phyloP scores from a whole-genome alignment of 2,329 filamentous ascomycete species.

The Fusarium decemcellulare region DNA sequence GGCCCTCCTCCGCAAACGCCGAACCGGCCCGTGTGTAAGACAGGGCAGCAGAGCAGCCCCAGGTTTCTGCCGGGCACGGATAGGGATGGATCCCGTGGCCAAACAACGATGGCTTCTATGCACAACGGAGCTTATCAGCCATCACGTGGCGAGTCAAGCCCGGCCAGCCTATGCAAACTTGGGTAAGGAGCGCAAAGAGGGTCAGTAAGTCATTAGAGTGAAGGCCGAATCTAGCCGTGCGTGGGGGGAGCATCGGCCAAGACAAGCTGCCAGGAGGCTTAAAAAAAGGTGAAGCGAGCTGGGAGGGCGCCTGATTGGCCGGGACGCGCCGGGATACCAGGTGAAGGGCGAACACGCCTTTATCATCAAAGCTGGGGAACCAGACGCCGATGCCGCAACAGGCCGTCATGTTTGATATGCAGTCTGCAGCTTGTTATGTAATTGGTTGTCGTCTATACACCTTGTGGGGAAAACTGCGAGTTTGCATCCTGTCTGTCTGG shows the following conservation, averaged over 20 bases:
- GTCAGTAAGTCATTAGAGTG: not conserved
- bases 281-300: not conserved
- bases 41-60: slow-evolving; percentile 23
- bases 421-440: slow-evolving; percentile 31
- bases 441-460: slow-evolving; percentile 21
- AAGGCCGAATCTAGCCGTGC: slow-evolving; percentile 47
- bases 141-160: slow-evolving; percentile 41
- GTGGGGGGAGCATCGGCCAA: slow-evolving; percentile 26
- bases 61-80: slow-evolving; percentile 19
- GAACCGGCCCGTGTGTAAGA: slow-evolving; percentile 27
- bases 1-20: slow-evolving; percentile 35
- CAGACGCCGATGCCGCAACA: slow-evolving; percentile 40
- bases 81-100: slow-evolving; percentile 8
- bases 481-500: slow-evolving; percentile 30
- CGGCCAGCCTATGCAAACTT: slow-evolving; percentile 5
- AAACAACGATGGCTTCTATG: slow-evolving; percentile 18
- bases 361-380: slow-evolving; percentile 3
- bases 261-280: not conserved
- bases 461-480: slow-evolving; percentile 37
- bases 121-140: slow-evolving; percentile 45
- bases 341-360: slow-evolving; percentile 6
- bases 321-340: slow-evolving; percentile 1
- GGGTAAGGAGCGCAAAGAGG: slow-evolving; percentile 6
- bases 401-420: slow-evolving; percentile 31
- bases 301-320: slow-evolving; percentile 25